phyloP scores from a whole-genome alignment of 169 alveolate species.

The Babesia ovata region DNA sequence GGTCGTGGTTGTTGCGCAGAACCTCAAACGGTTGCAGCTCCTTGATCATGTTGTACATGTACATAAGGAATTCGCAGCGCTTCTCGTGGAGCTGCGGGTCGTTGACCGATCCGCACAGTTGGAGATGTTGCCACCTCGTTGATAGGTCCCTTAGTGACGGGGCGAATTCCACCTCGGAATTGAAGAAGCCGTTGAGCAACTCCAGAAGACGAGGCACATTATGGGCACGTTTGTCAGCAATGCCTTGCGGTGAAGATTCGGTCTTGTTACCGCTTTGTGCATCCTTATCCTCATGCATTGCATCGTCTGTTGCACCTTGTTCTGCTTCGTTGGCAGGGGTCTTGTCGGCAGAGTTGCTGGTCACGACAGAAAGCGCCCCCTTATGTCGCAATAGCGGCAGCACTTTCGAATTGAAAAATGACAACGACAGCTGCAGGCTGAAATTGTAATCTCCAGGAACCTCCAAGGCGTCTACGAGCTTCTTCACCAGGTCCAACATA shows the following conservation, averaged over 20 bases:
- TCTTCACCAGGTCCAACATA: conserved; percentile 67
- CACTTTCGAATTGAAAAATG: conserved; percentile 64
- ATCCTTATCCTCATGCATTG: neutral
- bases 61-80: conserved; percentile 50
- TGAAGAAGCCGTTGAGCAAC: conserved; percentile 32
- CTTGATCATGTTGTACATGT: conserved; percentile 71
- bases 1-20: conserved; percentile 86
- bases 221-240: neutral
- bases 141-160: conserved; percentile 20
- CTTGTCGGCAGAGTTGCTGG: neutral
- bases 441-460: conserved; percentile 67
- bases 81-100: conserved; percentile 3
- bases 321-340: neutral
- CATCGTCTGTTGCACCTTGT: neutral
- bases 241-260: no score
- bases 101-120: conserved; percentile 35
- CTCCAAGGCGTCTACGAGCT: conserved; percentile 59
- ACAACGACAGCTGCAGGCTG: conserved; percentile 66
- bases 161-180: conserved; percentile 22
- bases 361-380: neutral
- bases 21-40: conserved; percentile 91
- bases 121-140: conserved; percentile 33
- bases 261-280: neutral
- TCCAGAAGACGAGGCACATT: conserved; percentile 6
- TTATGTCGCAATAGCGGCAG: conserved; percentile 38